A percentile compares a stretch with the other conserved stretches of the same genome.
These are phyloP conservation scores for Themeda triandra DNA, from an alignment of 176 grass and related monocot genomes.

Conservation along the genomic window DNA sequence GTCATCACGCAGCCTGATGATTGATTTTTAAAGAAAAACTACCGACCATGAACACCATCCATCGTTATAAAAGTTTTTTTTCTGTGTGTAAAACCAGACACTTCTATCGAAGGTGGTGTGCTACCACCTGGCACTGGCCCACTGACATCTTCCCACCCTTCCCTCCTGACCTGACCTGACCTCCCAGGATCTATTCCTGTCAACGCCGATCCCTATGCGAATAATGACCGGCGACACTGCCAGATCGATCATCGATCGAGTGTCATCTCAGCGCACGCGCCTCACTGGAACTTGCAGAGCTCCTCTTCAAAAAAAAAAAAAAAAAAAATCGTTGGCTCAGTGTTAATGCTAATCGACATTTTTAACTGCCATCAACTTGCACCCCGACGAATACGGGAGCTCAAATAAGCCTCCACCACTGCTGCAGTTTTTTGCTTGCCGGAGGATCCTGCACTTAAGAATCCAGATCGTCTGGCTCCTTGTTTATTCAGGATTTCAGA, in stretches of 20 bases:
- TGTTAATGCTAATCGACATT: background rate
- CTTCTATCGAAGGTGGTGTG: background rate
- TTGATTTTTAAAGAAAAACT: no score
- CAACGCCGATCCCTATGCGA: conserved; percentile 32
- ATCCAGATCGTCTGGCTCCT: background rate
- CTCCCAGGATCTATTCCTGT: conserved; percentile 31
- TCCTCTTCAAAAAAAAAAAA: no score
- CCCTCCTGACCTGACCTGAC: background rate
- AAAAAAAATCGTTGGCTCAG: no score
- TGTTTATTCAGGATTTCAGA: conserved; percentile 32
- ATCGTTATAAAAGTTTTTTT: no score
- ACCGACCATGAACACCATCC: no score
- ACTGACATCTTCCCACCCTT: background rate
- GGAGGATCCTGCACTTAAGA: background rate
- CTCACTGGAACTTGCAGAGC: background rate
- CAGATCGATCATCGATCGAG: background rate
- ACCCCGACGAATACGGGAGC: background rate
- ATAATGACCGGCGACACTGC: background rate
- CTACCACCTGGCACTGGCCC: no score
- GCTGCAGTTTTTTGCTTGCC: background rate
- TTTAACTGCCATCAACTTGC: conserved; percentile 1
- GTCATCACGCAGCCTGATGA: no score
- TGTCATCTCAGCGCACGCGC: background rate
- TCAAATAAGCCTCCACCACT: background rate
- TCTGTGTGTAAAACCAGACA: background rate